phyloP scores from a whole-genome alignment of 768 basidiomycete species.

The Solioccasus polychromus region DNA sequence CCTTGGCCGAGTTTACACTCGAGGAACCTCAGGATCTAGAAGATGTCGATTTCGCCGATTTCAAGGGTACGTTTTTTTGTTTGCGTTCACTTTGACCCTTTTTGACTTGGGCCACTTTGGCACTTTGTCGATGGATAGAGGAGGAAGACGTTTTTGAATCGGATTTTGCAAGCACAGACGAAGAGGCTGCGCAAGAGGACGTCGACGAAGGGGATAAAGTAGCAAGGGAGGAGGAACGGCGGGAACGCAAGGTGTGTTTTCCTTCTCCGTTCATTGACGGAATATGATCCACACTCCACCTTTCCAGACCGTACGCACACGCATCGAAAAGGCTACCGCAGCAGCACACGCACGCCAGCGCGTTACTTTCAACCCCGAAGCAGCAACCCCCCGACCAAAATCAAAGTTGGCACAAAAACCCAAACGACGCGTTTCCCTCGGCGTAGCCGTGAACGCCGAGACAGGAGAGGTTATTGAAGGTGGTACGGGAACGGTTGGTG shows the following conservation, averaged over 20 bases:
- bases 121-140: slow-evolving; percentile 39
- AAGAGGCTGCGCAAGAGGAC: slow-evolving; percentile 52
- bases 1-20: slow-evolving; percentile 54
- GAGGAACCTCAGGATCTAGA: slow-evolving; percentile 58
- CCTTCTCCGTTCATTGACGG: neutral
- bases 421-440: slow-evolving; percentile 53
- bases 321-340: slow-evolving; percentile 61
- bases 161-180: slow-evolving; percentile 85
- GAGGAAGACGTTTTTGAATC: slow-evolving; percentile 82
- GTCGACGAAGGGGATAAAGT: slow-evolving; percentile 54
- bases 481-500: slow-evolving; percentile 15
- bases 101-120: neutral
- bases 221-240: slow-evolving; percentile 60
- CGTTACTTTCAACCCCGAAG: slow-evolving; percentile 64
- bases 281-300: no score
- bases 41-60: slow-evolving; percentile 67
- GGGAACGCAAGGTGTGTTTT: slow-evolving; percentile 27
- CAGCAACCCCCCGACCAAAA: slow-evolving; percentile 31
- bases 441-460: slow-evolving; percentile 53
- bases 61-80: slow-evolving; percentile 46
- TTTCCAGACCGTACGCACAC: slow-evolving; percentile 49
- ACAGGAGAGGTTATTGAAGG: slow-evolving; percentile 55
- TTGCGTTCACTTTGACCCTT: neutral
- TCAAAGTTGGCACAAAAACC: slow-evolving; percentile 20
- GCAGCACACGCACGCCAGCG: slow-evolving; percentile 65